phyloP scores from a whole-genome alignment of 2,329 filamentous ascomycete genomes.

The Epichloe sibirici region DNA sequence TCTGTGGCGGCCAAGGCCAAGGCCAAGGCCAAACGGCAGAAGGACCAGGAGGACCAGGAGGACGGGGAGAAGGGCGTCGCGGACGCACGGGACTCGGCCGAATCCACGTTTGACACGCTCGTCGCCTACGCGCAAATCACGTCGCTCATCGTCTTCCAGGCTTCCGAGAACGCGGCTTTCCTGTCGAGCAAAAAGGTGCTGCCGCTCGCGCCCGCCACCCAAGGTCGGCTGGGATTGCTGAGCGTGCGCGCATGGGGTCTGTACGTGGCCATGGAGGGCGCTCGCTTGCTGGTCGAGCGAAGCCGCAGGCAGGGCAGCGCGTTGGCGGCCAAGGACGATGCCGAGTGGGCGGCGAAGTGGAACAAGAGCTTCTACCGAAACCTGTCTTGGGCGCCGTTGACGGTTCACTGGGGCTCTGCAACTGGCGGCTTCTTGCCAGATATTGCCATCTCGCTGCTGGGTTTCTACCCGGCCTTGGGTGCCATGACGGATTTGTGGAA shows the following conservation, averaged over 20 bases:
- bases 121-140: slow-evolving; percentile 58
- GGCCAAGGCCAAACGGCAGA: slow-evolving; percentile 4
- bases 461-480: slow-evolving; percentile 30
- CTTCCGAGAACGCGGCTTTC: slow-evolving; percentile 73
- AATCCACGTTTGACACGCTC: slow-evolving; percentile 26
- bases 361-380: slow-evolving; percentile 58
- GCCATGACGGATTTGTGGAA: slow-evolving; percentile 35
- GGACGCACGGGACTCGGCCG: slow-evolving; percentile 22
- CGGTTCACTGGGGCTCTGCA: slow-evolving; percentile 64
- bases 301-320: slow-evolving; percentile 25
- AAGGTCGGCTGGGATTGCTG: slow-evolving; percentile 53
- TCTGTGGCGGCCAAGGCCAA: slow-evolving; percentile 11
- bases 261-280: slow-evolving; percentile 66
- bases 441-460: slow-evolving; percentile 27
- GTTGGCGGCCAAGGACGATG: slow-evolving; percentile 22
- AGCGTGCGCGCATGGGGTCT: slow-evolving; percentile 70
- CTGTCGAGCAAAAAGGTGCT: slow-evolving; percentile 67
- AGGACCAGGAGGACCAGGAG: slow-evolving; percentile 11
- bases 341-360: slow-evolving; percentile 39
- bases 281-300: slow-evolving; percentile 44
- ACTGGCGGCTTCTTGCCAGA: slow-evolving; percentile 45
- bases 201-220: slow-evolving; percentile 39
- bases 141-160: slow-evolving; percentile 59
- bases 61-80: slow-evolving; percentile 17
- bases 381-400: slow-evolving; percentile 67